A percentile compares a stretch with the other conserved stretches of the same genome.
These are phyloP conservation scores for Taphrina betulina DNA, from an alignment of 1,139 yeast species.

Conservation along the genomic window DNA sequence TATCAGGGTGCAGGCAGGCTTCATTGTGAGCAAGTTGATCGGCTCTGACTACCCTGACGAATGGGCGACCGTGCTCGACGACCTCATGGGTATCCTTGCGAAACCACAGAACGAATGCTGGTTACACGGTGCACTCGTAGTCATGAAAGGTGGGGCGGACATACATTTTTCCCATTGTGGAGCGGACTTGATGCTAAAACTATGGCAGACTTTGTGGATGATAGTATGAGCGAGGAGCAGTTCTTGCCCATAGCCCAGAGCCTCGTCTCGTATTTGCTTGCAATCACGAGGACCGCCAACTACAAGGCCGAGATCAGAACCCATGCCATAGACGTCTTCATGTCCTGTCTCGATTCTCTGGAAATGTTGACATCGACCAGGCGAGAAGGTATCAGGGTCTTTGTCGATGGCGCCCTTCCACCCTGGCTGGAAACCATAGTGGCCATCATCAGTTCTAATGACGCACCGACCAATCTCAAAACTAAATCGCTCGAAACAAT, in stretches of 20 bases:
- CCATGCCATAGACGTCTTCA: slow-evolving; percentile 32
- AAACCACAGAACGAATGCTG: slow-evolving; percentile 17
- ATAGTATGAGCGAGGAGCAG: slow-evolving; percentile 35
- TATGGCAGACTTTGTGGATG: slow-evolving; percentile 33
- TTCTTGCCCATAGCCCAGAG: slow-evolving; percentile 33
- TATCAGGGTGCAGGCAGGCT: slow-evolving; percentile 31
- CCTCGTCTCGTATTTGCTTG: slow-evolving; percentile 23
- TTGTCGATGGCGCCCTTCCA: slow-evolving; percentile 31
- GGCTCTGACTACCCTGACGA: slow-evolving; percentile 36
- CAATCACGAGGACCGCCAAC: slow-evolving; percentile 9
- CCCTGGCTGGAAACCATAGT: slow-evolving; percentile 36
- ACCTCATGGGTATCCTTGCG: slow-evolving; percentile 21
- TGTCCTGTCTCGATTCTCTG: slow-evolving; percentile 34
- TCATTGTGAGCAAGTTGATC: slow-evolving; percentile 34
- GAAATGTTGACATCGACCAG: slow-evolving; percentile 35
- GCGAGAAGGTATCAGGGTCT: slow-evolving; percentile 33
- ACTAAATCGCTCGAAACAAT: slow-evolving; percentile 21
- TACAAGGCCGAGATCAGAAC: slow-evolving; percentile 10
- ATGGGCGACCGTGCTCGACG: slow-evolving; percentile 35
- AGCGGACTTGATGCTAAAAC: too few species aligned
- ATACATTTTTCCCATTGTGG: too few species aligned
- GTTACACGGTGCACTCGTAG: slow-evolving; percentile 33
- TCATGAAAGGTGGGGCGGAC: slow-evolving; percentile 32
- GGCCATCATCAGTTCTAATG: neutral
- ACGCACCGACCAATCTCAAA: slow-evolving; percentile 5